phyloP scores from a whole-genome alignment of 2,329 filamentous ascomycete species.

The Aspergillus texensis region DNA sequence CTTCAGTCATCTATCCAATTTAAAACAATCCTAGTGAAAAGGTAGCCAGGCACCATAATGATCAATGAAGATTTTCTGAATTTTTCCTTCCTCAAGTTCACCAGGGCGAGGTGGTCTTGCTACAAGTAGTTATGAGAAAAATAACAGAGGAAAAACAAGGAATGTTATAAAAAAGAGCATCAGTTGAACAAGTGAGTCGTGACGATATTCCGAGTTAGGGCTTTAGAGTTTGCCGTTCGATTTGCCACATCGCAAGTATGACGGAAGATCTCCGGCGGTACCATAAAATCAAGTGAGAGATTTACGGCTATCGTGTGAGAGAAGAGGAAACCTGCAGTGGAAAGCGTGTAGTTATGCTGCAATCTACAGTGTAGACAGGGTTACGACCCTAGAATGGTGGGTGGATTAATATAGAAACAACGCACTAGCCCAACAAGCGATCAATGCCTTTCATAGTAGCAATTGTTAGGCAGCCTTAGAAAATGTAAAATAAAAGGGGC shows the following conservation, averaged over 20 bases:
- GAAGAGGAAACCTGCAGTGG: neutral
- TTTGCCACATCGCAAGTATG: neutral
- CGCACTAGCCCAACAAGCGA: neutral
- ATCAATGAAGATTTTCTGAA: too few species aligned
- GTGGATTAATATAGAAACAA: neutral
- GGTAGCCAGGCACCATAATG: neutral
- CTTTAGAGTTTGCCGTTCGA: neutral
- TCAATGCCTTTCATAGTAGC: neutral
- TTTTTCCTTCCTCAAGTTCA: neutral
- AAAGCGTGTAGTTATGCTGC: neutral
- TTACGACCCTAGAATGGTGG: neutral
- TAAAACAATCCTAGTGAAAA: neutral
- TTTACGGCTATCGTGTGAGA: neutral
- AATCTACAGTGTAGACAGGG: neutral
- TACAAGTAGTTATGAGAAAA: neutral
- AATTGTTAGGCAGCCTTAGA: too few species aligned
- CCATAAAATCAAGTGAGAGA: neutral
- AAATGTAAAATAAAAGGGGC: neutral
- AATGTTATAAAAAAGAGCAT: neutral
- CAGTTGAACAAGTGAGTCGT: neutral
- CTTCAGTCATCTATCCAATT: neutral
- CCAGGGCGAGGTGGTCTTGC: neutral
- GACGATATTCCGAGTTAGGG: neutral
- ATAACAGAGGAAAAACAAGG: neutral
- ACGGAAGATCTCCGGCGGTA: neutral